Percentiles rank a stretch among this genome's conserved stretches.
Evolutionary conservation across 164 flowering plant species (phyloP).

Genomic region (Vitis riparia): DNA sequence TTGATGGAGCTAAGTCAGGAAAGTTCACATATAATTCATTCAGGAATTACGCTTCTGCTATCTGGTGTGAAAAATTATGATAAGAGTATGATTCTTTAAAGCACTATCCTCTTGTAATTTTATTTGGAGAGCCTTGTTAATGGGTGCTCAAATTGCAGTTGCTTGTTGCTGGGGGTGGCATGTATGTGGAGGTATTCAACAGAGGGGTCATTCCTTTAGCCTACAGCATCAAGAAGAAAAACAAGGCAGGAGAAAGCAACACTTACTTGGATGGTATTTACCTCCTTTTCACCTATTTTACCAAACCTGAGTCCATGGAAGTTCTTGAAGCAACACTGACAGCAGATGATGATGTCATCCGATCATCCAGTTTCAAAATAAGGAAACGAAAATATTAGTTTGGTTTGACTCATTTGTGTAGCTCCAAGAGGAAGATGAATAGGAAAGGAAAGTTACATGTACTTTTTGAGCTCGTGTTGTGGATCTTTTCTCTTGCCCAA

Average conservation of each 20-base stretch:
- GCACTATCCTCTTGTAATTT: neutral
- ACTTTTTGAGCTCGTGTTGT: neutral
- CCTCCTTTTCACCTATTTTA: constrained; percentile 90
- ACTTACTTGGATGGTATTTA: constrained; percentile 93
- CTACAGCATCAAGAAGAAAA: constrained; percentile 80
- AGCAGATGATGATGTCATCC: constrained; percentile 72
- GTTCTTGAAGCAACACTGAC: constrained; percentile 49
- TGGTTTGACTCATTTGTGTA: constrained; percentile 1
- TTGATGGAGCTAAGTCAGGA: too few relatives aligned
- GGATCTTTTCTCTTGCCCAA: neutral
- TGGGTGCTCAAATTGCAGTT: constrained; percentile 46
- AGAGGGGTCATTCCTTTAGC: constrained; percentile 94
- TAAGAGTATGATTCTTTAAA: neutral
- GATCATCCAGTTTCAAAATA: constrained; percentile 76
- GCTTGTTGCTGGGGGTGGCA: constrained; percentile 95
- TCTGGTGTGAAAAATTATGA: neutral
- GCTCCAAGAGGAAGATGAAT: neutral
- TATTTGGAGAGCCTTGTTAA: neutral
- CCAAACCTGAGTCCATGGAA: constrained; percentile 70
- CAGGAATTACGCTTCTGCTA: neutral
- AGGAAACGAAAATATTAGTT: constrained; percentile 62
- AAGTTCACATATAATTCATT: too few relatives aligned
- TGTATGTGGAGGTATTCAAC: constrained; percentile 94
- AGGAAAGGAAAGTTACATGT: constrained; percentile 12
- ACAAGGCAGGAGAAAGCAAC: constrained; percentile 86